Evolutionary conservation across 805 yeast genomes (phyloP).

Genomic region (Cyberlindnera suaveolens): DNA sequence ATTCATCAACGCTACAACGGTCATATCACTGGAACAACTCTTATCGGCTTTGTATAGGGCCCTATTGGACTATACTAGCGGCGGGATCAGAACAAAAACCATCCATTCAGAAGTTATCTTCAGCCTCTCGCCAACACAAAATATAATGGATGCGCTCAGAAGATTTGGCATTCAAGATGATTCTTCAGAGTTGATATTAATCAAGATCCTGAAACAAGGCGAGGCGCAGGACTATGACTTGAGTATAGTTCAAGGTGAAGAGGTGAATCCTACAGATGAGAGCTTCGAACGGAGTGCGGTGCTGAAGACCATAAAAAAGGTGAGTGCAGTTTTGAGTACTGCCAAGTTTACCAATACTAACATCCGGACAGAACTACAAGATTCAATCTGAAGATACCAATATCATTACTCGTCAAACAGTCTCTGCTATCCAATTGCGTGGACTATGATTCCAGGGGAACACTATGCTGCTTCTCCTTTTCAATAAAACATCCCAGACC

Average conservation of each 20-base stretch:
- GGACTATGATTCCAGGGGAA: conserved; percentile 24
- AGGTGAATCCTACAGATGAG: conserved; percentile 29
- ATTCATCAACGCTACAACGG: conserved; percentile 52
- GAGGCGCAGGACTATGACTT: conserved; percentile 16
- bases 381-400: conserved; percentile 9
- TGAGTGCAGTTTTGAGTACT: conserved; percentile 2
- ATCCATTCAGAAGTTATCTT: conserved; percentile 69
- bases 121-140: conserved; percentile 63
- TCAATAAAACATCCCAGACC: conserved; percentile 82
- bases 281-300: conserved; percentile 27
- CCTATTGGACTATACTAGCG: conserved; percentile 41
- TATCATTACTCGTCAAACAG: conserved; percentile 34
- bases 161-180: conserved; percentile 61
- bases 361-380: conserved; percentile 12
- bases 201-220: conserved; percentile 36
- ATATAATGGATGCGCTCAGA: conserved; percentile 64
- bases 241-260: conserved; percentile 28
- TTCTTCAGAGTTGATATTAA: conserved; percentile 38
- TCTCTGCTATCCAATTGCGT: conserved; percentile 43
- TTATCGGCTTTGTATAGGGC: conserved; percentile 56
- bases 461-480: conserved; percentile 35
- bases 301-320: conserved; percentile 28
- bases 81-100: conserved; percentile 51
- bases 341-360: conserved; percentile 4
- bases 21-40: conserved; percentile 59